phyloP scores from a whole-genome alignment of 2,329 filamentous ascomycete genomes.

The Emergomyces orientalis region DNA sequence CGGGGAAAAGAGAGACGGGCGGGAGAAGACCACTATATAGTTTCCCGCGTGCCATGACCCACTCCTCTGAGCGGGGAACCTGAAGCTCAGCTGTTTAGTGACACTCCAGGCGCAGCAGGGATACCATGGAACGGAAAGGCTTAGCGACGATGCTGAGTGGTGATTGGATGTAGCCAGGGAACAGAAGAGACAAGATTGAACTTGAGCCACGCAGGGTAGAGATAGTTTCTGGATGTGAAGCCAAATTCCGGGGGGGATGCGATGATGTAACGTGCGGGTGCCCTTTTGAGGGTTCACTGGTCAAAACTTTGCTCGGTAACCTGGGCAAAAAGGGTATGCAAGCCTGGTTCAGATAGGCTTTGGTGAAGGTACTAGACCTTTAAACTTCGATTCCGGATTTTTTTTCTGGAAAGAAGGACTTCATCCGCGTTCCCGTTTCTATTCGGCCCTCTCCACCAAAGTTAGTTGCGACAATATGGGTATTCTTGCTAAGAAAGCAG shows the following conservation, averaged over 20 bases:
- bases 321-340: neutral
- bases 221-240: neutral
- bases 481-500: neutral
- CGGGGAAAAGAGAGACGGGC: too few species aligned
- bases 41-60: neutral
- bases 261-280: neutral
- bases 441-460: neutral
- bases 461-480: neutral
- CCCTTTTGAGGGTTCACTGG: neutral
- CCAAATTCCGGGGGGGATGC: neutral
- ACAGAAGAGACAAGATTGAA: neutral
- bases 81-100: neutral
- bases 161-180: slow-evolving; percentile 1
- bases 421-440: neutral
- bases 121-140: slow-evolving; percentile 2
- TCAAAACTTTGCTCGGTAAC: neutral
- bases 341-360: neutral
- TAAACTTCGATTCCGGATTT: neutral
- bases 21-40: neutral
- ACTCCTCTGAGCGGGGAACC: neutral
- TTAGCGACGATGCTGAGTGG: neutral
- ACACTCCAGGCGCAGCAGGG: neutral
- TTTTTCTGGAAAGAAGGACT: neutral
- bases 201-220: neutral
- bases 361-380: neutral